Conservation (phyloP, 1,139 yeast genomes). For the Debaryomycetaceae sp. region DNA sequence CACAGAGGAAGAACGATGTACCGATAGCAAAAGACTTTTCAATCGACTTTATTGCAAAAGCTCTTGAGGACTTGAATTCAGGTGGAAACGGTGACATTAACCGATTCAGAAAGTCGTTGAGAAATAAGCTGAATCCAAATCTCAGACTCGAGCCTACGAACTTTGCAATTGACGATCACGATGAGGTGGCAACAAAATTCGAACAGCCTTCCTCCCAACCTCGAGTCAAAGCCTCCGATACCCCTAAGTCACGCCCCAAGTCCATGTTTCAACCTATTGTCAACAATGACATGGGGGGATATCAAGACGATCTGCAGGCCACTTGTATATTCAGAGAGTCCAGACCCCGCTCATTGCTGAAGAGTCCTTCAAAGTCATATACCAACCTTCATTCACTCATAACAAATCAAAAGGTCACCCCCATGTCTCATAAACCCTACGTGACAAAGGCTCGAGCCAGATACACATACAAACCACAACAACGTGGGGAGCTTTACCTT, state of each 20-base stretch:
- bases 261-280: slow-evolving; percentile 32
- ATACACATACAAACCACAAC: slow-evolving; percentile 70
- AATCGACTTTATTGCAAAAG: slow-evolving; percentile 50
- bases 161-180: slow-evolving; percentile 28
- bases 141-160: slow-evolving; percentile 24
- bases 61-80: slow-evolving; percentile 62
- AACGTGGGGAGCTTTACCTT: slow-evolving; percentile 76
- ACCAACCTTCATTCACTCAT: slow-evolving; percentile 29
- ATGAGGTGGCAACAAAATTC: slow-evolving; percentile 38
- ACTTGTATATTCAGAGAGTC: slow-evolving; percentile 14
- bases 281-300: slow-evolving; percentile 3
- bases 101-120: slow-evolving; percentile 38
- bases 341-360: slow-evolving; percentile 20
- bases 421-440: slow-evolving; percentile 49
- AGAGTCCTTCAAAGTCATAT: slow-evolving; percentile 30
- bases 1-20: slow-evolving; percentile 13
- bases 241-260: slow-evolving; percentile 30
- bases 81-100: slow-evolving; percentile 61
- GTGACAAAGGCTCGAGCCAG: slow-evolving; percentile 62
- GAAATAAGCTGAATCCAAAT: slow-evolving; percentile 15
- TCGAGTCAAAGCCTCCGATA: neutral
- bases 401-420: slow-evolving; percentile 21
- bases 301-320: slow-evolving; percentile 12
- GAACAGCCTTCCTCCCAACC: slow-evolving; percentile 17
- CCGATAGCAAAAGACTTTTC: slow-evolving; percentile 46